Evolutionary conservation across 225 moss, liverwort and hornwort genomes (phyloP).

Genomic region (Polytrichum formosum): DNA sequence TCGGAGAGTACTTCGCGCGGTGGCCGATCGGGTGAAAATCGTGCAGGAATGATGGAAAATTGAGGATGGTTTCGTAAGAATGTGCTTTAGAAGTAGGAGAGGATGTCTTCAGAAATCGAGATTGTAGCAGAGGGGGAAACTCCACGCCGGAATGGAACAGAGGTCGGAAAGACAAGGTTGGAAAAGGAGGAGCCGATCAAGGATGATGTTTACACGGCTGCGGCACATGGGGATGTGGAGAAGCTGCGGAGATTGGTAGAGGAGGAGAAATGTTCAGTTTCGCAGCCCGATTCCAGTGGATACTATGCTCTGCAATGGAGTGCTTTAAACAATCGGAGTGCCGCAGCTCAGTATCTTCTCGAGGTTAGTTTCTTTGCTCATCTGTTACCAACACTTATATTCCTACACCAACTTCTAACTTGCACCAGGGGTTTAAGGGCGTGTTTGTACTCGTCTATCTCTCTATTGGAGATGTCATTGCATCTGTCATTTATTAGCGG

Average conservation of each 20-base stretch:
- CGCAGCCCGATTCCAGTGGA: conserved; percentile 79
- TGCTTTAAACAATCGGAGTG: conserved; percentile 91
- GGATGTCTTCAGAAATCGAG: conserved; percentile 95
- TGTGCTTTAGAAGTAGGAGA: neutral
- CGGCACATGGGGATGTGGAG: conserved; percentile 92
- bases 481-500: no score
- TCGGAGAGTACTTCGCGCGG: no score
- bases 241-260: conserved; percentile 78
- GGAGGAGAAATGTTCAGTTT: conserved; percentile 69
- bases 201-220: conserved; percentile 87
- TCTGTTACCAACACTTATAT: no score
- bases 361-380: conserved; percentile 37
- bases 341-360: conserved; percentile 84
- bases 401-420: no score
- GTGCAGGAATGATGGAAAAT: no score
- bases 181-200: conserved; percentile 45
- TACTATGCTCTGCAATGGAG: conserved; percentile 98
- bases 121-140: conserved; percentile 62
- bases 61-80: no score
- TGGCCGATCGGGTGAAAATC: no score
- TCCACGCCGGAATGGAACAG: conserved; percentile 27
- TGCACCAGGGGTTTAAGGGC: neutral
- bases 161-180: conserved; percentile 14
- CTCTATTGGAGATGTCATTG: no score
- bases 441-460: no score